A percentile compares a stretch with the other conserved stretches of the same genome.
Evolutionary conservation across 805 yeast species (phyloP).

Genomic region (Lipomyces orientalis): DNA sequence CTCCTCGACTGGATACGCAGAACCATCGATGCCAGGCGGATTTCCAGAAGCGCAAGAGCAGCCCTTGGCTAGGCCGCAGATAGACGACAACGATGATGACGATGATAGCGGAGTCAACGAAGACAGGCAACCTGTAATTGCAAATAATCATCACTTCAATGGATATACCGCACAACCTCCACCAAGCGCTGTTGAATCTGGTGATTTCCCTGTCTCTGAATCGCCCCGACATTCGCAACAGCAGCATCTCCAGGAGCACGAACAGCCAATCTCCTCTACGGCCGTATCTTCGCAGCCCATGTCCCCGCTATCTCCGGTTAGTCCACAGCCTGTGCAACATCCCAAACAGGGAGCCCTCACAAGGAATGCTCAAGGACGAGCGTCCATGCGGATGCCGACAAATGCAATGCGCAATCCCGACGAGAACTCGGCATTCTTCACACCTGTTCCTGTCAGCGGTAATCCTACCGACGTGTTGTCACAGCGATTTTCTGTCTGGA

Average conservation of each 20-base stretch:
- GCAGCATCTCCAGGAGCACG: slow-evolving; percentile 1
- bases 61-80: not conserved
- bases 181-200: not conserved
- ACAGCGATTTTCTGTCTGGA: slow-evolving; percentile 83
- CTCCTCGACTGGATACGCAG: slow-evolving; percentile 8
- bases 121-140: not conserved
- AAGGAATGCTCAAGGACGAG: slow-evolving; percentile 14
- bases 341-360: slow-evolving; percentile 8
- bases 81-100: not conserved
- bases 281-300: not conserved
- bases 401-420: slow-evolving; percentile 2
- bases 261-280: slow-evolving; percentile 1
- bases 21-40: slow-evolving; percentile 15
- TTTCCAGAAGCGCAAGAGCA: slow-evolving; percentile 15
- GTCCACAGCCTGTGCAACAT: slow-evolving; percentile 15
- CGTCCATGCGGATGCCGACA: slow-evolving; percentile 8
- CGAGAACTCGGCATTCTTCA: slow-evolving; percentile 22
- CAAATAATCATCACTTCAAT: not conserved
- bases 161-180: not conserved
- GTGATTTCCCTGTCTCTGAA: not conserved
- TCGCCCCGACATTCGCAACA: not conserved
- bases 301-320: not conserved
- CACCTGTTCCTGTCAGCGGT: slow-evolving; percentile 59
- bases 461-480: slow-evolving; percentile 90
- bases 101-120: slow-evolving; percentile 7